phyloP scores from a whole-genome alignment of 169 alveolate genomes.

The Cryptosporidium parvum region DNA sequence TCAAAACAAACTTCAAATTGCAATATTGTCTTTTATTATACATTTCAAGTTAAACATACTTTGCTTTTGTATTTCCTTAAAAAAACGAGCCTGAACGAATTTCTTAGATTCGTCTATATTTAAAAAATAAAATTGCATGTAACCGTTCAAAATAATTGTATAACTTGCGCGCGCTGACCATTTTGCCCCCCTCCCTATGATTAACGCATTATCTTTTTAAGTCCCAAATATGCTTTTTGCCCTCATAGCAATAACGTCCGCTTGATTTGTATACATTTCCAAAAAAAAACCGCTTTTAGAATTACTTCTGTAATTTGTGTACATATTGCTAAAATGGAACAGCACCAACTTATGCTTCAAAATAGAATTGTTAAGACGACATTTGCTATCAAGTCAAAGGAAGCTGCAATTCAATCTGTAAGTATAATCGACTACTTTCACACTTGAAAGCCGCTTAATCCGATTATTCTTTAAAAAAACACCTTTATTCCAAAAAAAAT shows the following conservation, averaged over 20 bases:
- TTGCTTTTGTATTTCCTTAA: no score
- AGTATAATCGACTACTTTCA: background rate
- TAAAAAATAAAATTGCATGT: background rate
- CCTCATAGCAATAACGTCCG: background rate
- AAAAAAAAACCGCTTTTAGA: background rate
- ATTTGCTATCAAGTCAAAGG: slow-evolving; percentile 68
- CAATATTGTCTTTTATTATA: no score
- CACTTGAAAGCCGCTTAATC: background rate
- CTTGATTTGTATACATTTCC: background rate
- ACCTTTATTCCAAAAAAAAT: background rate
- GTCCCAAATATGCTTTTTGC: background rate
- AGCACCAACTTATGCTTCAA: slow-evolving; percentile 62
- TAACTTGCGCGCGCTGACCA: background rate
- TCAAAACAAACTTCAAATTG: no score
- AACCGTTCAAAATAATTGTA: background rate
- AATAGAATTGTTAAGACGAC: slow-evolving; percentile 68
- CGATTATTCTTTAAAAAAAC: background rate
- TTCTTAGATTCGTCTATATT: background rate
- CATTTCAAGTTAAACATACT: background rate
- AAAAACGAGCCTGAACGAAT: background rate
- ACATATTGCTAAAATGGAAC: slow-evolving; percentile 36
- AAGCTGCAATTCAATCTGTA: slow-evolving; percentile 74
- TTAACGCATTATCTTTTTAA: background rate
- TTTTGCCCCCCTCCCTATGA: background rate
- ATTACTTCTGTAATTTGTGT: background rate